These are phyloP conservation scores for Salmacisia buchloeana DNA, from an alignment of 1,284 basidiomycete species.

Conservation along the genomic window DNA sequence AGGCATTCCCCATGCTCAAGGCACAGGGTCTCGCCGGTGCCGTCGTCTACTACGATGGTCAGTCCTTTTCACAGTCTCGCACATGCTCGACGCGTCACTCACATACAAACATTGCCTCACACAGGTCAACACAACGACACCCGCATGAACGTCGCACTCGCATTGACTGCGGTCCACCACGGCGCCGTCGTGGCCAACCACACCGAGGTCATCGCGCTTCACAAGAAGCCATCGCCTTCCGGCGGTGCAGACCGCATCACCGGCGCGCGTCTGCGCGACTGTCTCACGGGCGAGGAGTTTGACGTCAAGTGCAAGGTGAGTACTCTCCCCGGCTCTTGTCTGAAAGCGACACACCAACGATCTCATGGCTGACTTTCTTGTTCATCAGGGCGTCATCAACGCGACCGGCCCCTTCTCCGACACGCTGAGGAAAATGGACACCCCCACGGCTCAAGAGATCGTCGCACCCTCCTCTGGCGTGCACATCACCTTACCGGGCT, in stretches of 20 bases:
- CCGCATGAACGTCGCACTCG: conserved; percentile 83
- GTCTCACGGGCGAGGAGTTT: conserved; percentile 76
- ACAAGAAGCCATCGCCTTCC: conserved; percentile 57
- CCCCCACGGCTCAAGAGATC: conserved; percentile 74
- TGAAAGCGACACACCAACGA: background rate
- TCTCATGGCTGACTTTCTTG: conserved; percentile 3
- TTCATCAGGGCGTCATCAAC: conserved; percentile 75
- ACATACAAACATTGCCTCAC: background rate
- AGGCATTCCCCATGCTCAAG: conserved; percentile 95
- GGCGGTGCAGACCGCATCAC: conserved; percentile 61
- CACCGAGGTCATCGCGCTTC: conserved; percentile 73
- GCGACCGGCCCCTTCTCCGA: conserved; percentile 94
- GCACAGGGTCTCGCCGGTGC: conserved; percentile 86
- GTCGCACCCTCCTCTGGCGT: conserved; percentile 88
- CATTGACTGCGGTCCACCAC: conserved; percentile 87
- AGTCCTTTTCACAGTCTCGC: conserved; percentile 46
- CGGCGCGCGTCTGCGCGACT: conserved; percentile 75
- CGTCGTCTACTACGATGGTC: conserved; percentile 90
- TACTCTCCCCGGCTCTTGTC: conserved; percentile 48
- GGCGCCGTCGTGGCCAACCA: conserved; percentile 88
- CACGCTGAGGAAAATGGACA: conserved; percentile 76
- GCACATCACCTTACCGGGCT: conserved; percentile 93
- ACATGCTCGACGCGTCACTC: conserved; percentile 5
- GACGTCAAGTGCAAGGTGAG: conserved; percentile 67
- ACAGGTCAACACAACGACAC: conserved; percentile 84